A percentile compares a stretch with the other conserved stretches of the same genome.
Conservation (phyloP, 306 rosid genomes). For the Ormosia emarginata region DNA sequence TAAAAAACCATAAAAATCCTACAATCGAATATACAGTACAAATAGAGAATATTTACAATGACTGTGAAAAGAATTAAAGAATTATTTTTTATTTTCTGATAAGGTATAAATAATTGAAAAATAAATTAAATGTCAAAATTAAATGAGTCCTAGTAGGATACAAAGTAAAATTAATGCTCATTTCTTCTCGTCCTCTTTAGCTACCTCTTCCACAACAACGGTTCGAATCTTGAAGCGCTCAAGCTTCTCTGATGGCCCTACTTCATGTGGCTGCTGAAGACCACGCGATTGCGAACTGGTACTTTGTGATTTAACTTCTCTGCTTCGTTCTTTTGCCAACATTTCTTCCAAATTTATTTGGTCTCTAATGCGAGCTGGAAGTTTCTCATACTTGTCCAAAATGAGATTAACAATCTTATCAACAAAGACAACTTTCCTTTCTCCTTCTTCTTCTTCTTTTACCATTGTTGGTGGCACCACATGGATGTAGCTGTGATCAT, state of each 20-base stretch:
- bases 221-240: slow-evolving; percentile 30
- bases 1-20: too few relatives aligned
- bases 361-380: background rate
- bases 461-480: background rate
- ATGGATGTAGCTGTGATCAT: background rate
- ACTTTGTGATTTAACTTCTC: background rate
- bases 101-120: background rate
- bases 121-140: background rate
- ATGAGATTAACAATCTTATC: background rate
- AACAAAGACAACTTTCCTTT: background rate
- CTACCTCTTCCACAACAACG: slow-evolving; percentile 5
- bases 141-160: background rate
- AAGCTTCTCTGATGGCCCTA: background rate
- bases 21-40: too few relatives aligned
- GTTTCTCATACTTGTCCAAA: slow-evolving; percentile 13
- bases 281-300: background rate
- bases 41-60: background rate
- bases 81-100: background rate
- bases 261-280: background rate
- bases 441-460: background rate
- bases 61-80: background rate
- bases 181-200: slow-evolving; percentile 7
- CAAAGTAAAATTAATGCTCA: background rate
- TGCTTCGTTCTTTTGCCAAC: background rate
- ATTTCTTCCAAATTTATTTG: background rate